Conservation (phyloP, 805 yeast species). For the Candida quercuum region DNA sequence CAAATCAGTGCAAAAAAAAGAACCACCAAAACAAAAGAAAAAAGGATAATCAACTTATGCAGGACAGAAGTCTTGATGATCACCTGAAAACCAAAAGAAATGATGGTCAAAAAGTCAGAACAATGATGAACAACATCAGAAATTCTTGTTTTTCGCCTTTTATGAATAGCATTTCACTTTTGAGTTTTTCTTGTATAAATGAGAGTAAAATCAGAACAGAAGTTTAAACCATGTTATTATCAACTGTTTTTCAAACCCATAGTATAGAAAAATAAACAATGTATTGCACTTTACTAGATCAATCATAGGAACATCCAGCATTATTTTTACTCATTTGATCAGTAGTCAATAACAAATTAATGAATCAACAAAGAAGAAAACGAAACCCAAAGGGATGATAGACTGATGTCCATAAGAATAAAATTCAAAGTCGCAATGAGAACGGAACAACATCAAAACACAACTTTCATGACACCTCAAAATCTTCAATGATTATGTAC, state of each 20-base stretch:
- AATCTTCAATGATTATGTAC: conserved; percentile 33
- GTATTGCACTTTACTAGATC: no score
- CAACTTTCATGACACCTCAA: not conserved
- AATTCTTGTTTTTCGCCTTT: not conserved
- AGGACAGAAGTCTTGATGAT: not conserved
- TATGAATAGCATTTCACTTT: conserved; percentile 1
- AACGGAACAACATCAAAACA: no score
- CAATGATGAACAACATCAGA: not conserved
- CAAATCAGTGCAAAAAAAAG: not conserved
- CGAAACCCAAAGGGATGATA: no score
- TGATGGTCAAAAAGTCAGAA: not conserved
- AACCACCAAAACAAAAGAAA: conserved; percentile 1
- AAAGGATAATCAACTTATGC: not conserved
- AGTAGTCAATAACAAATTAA: conserved; percentile 1
- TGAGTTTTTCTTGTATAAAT: not conserved
- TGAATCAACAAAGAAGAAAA: not conserved
- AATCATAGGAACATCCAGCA: no score
- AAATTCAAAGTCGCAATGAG: no score
- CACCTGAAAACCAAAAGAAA: conserved; percentile 1
- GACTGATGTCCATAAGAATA: no score
- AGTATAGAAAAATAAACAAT: no score
- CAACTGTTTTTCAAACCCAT: no score
- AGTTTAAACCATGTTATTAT: not conserved
- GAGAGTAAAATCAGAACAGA: not conserved
- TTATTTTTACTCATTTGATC: not conserved